Evolutionary conservation across 2,329 filamentous ascomycete species (phyloP).

Genomic region (Periconia digitata): DNA sequence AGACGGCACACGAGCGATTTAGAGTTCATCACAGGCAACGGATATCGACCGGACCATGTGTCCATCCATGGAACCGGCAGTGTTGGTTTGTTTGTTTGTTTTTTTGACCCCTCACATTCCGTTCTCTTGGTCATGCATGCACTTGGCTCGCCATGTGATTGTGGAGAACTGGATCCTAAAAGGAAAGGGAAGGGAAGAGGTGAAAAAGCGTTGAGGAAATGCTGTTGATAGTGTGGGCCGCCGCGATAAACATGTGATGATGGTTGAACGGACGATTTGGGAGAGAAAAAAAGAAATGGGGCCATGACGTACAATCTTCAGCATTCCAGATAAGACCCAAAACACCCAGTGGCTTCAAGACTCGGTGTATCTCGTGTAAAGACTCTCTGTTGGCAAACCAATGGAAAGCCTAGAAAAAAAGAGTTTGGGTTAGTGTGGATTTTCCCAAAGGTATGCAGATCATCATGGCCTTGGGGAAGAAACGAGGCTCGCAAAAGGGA

Average conservation of each 20-base stretch:
- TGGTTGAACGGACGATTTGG: not conserved
- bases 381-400: slow-evolving; percentile 68
- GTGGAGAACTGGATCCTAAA: not conserved
- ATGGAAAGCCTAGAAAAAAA: slow-evolving; percentile 41
- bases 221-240: not conserved
- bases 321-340: slow-evolving; percentile 74
- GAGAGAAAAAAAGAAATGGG: not conserved
- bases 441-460: not conserved
- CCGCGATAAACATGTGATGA: no score
- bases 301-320: slow-evolving; percentile 62
- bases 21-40: no score
- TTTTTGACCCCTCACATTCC: no score
- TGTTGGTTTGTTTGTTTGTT: no score
- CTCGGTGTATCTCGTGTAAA: slow-evolving; percentile 66
- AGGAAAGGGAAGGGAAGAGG: not conserved
- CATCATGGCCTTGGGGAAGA: not conserved
- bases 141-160: not conserved
- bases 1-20: no score
- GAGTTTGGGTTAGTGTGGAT: not conserved
- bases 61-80: no score
- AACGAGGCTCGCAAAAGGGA: not conserved
- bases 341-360: slow-evolving; percentile 61
- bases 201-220: not conserved
- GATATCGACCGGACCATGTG: no score
- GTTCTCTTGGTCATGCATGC: no score